Evolutionary conservation across 352 stramenopile genomes (phyloP).

Genomic region (Globisporangium cystogenes): DNA sequence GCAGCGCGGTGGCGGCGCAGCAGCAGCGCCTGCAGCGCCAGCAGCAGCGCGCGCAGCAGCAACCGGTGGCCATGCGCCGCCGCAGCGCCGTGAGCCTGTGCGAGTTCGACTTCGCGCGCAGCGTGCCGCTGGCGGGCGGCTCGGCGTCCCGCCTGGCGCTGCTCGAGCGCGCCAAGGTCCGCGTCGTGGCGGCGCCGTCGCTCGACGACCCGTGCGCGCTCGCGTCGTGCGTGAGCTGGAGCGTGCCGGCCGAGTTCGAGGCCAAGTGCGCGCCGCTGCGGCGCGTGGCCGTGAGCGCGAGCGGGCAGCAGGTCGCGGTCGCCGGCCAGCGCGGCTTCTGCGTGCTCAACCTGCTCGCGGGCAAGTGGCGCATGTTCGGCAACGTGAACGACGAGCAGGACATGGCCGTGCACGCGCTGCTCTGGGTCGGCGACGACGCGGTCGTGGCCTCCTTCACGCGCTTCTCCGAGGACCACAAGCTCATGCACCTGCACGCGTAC

Average conservation of each 20-base stretch:
- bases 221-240: constrained; percentile 53
- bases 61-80: constrained; percentile 26
- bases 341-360: constrained; percentile 53
- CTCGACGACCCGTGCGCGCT: constrained; percentile 62
- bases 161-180: constrained; percentile 46
- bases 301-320: constrained; percentile 56
- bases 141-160: constrained; percentile 42
- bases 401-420: constrained; percentile 51
- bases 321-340: constrained; percentile 72
- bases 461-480: constrained; percentile 44
- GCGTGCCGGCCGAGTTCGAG: constrained; percentile 53
- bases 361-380: constrained; percentile 81
- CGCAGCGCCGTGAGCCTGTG: constrained; percentile 28
- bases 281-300: constrained; percentile 46
- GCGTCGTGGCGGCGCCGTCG: constrained; percentile 37
- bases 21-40: constrained; percentile 17
- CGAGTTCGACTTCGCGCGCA: constrained; percentile 66
- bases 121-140: constrained; percentile 32
- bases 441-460: constrained; percentile 62
- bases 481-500: constrained; percentile 60
- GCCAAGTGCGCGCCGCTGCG: constrained; percentile 57
- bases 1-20: constrained; percentile 17
- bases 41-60: constrained; percentile 18
- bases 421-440: constrained; percentile 62
- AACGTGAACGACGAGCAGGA: constrained; percentile 84